Evolutionary conservation across 345 rosid species (phyloP).

Genomic region (Syzygium jambos): DNA sequence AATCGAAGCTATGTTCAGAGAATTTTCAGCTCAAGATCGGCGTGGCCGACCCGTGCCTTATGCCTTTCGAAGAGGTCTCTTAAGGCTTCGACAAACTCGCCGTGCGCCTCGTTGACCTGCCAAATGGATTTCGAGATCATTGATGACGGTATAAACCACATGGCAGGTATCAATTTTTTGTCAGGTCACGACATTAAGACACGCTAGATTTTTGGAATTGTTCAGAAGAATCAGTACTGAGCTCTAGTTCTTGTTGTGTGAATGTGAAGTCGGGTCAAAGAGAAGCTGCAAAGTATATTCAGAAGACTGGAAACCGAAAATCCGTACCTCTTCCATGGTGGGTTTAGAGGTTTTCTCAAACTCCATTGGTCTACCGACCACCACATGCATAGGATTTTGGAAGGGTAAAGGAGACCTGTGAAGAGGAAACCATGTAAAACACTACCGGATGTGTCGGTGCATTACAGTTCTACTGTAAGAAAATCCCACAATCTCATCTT

Average conservation of each 20-base stretch:
- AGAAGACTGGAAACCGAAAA: not conserved
- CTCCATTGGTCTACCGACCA: conserved; percentile 83
- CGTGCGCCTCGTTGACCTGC: conserved; percentile 29
- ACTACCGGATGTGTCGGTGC: not conserved
- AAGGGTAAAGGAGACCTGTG: conserved; percentile 65
- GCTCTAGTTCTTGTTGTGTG: not conserved
- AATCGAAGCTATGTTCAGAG: not conserved
- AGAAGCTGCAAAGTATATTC: no score
- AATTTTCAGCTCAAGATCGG: conserved; percentile 21
- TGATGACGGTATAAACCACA: not conserved
- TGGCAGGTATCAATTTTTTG: not conserved
- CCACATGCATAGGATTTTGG: conserved; percentile 70
- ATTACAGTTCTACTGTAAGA: not conserved
- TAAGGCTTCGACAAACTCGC: conserved; percentile 17
- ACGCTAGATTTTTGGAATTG: not conserved
- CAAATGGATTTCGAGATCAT: not conserved
- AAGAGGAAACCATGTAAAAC: not conserved
- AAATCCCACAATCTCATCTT: not conserved
- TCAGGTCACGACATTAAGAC: not conserved
- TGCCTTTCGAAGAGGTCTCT: conserved; percentile 28
- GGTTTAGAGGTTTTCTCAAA: conserved; percentile 59
- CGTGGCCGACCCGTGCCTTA: conserved; percentile 15
- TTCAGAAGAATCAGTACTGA: not conserved
- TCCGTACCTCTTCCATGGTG: conserved; percentile 67
- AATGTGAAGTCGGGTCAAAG: not conserved